Evolutionary conservation across 169 alveolate genomes (phyloP), one percentile per base, ranked within the genome.

Genomic region (Cryptosporidium bovis): DNA sequence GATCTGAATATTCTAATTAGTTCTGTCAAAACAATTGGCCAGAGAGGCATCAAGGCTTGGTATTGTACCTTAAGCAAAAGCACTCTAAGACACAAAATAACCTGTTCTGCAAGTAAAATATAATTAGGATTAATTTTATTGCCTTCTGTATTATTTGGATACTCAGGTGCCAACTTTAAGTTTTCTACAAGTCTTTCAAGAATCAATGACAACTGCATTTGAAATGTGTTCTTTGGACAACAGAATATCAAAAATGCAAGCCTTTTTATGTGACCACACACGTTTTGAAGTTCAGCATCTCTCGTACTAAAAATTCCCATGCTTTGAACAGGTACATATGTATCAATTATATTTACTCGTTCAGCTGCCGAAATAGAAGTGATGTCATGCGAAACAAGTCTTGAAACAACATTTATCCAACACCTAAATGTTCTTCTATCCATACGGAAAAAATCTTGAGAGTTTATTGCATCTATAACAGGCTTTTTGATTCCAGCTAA

Each of bases 131-230:
- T 60, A 60, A 44, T 77, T 24, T 24, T 33, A 33, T 71, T 71
- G 1, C 44, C 29, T 51, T 77, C 65, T 3, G 65, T 40, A 6
- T n/a, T 48, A 24, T n/a, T 50, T 20, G 31, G 18, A 34, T 64
- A 34, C 6, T 84, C 91, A 13, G 83, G 83, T 34, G 91, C 67
- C 15, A 85, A 16, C 62, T 90, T 71, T 27, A 85, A 40, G 62
- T 67, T 83, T 68, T 93, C 96, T 36, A 91, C 91, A 31, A 91
- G 91, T 66, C 82, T 93, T 82, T 93, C 96, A 89, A 93, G 82
- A 34, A 93, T 82, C 36, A 82, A 66, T 50, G 92, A 82, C 18
- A 92, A 84, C 51, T 91, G 92, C 50, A 67, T 65, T 29, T 91
- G 90, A 62, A 91, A 90, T 15, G 83, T 71, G 82, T 93, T 91